phyloP scores from a whole-genome alignment of 768 basidiomycete species.

The Amanita phalloides region DNA sequence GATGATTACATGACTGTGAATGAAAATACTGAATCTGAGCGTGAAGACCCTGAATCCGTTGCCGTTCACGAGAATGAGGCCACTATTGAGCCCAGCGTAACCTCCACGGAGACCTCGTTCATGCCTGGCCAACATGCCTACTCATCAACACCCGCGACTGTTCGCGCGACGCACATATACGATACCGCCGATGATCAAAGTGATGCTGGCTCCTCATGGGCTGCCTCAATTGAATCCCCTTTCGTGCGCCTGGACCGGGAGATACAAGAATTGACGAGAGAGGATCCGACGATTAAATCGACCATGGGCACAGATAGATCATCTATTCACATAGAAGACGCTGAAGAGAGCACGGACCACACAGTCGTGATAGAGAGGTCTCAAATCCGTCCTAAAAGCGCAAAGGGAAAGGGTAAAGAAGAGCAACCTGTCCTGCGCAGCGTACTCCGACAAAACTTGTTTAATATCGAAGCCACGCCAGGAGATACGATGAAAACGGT shows the following conservation, averaged over 20 bases:
- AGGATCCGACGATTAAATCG: slow-evolving; percentile 21
- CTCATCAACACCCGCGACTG: slow-evolving; percentile 70
- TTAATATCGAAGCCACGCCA: slow-evolving; percentile 28
- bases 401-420: slow-evolving; percentile 39
- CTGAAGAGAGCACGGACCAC: slow-evolving; percentile 7
- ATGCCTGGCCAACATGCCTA: slow-evolving; percentile 60
- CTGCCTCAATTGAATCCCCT: slow-evolving; percentile 65
- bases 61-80: slow-evolving; percentile 11
- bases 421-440: slow-evolving; percentile 33
- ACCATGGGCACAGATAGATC: slow-evolving; percentile 6
- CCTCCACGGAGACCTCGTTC: slow-evolving; percentile 62
- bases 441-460: slow-evolving; percentile 41
- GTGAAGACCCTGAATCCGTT: slow-evolving; percentile 18
- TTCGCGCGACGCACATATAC: slow-evolving; percentile 23
- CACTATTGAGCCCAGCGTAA: slow-evolving; percentile 29
- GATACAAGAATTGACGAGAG: slow-evolving; percentile 41
- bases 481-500: slow-evolving; percentile 20
- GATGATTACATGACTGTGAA: slow-evolving; percentile 56
- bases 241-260: slow-evolving; percentile 57
- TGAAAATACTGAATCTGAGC: slow-evolving; percentile 32
- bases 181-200: slow-evolving; percentile 27
- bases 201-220: slow-evolving; percentile 55
- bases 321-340: slow-evolving; percentile 7
- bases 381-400: slow-evolving; percentile 16
- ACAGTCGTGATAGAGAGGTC: slow-evolving; percentile 9